phyloP scores from a whole-genome alignment of 495 filamentous ascomycete genomes.

The Pseudevernia furfuracea region DNA sequence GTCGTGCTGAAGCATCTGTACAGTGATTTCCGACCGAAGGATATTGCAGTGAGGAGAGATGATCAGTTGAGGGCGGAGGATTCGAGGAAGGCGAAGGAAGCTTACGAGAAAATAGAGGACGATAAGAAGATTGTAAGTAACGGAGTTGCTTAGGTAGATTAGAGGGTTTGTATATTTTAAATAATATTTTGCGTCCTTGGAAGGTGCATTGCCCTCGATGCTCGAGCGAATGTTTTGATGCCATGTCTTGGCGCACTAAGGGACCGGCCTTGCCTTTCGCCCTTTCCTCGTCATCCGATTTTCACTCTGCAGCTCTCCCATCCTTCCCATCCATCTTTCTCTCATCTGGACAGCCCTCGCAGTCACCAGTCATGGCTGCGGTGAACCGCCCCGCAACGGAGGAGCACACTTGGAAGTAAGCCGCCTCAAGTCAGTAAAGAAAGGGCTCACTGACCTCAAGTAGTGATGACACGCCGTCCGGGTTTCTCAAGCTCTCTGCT shows the following conservation, averaged over 20 bases:
- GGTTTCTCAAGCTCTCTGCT: background rate
- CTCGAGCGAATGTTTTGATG: background rate
- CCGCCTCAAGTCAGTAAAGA: background rate
- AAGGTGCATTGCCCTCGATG: background rate
- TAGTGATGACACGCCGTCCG: background rate
- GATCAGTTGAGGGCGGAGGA: slow-evolving; percentile 81
- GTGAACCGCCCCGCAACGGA: background rate
- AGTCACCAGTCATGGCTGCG: background rate
- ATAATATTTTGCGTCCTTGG: background rate
- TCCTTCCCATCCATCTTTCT: background rate
- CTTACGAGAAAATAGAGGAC: slow-evolving; percentile 45
- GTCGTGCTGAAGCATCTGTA: slow-evolving; percentile 77
- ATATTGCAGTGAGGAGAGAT: slow-evolving; percentile 77
- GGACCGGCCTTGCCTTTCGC: background rate
- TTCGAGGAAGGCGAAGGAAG: slow-evolving; percentile 56
- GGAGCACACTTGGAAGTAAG: background rate
- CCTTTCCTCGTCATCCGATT: background rate
- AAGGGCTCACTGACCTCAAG: background rate
- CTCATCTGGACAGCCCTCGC: background rate
- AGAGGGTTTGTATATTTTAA: background rate
- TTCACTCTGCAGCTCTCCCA: background rate
- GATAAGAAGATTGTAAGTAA: slow-evolving; percentile 32
- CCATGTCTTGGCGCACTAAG: background rate
- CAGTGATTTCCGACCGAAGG: slow-evolving; percentile 88
- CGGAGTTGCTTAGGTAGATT: slow-evolving; percentile 14